These are phyloP conservation scores for Anacardium occidentale DNA, from an alignment of 345 rosid genomes.

Conservation along the genomic window DNA sequence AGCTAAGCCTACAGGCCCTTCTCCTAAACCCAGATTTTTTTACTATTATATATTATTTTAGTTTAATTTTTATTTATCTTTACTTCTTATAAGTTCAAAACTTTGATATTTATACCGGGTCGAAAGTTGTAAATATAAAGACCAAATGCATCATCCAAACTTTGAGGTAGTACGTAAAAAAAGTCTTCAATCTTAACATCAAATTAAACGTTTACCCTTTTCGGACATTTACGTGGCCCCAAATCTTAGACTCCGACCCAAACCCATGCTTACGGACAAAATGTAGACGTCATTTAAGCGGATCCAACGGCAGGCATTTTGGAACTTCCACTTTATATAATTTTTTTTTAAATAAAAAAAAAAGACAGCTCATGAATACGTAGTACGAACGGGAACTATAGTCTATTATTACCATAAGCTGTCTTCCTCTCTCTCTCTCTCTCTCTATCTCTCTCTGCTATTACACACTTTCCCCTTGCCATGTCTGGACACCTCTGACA, in stretches of 20 bases:
- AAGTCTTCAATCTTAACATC: neutral
- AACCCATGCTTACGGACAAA: neutral
- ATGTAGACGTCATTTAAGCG: constrained; percentile 10
- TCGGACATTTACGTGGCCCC: neutral
- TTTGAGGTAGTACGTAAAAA: too few relatives aligned
- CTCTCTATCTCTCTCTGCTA: constrained; percentile 1
- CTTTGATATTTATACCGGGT: too few relatives aligned
- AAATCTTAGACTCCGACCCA: neutral
- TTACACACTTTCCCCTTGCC: neutral
- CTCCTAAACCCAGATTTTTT: neutral
- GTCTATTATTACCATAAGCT: too few relatives aligned
- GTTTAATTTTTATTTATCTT: too few relatives aligned
- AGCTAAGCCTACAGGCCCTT: neutral
- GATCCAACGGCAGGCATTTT: neutral
- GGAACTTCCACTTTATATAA: neutral
- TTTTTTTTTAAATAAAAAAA: too few relatives aligned
- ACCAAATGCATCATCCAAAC: too few relatives aligned
- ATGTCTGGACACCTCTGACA: neutral
- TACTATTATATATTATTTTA: too few relatives aligned
- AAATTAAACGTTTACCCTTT: neutral
- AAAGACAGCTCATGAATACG: constrained; percentile 17
- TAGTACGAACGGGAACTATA: too few relatives aligned
- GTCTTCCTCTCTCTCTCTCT: neutral
- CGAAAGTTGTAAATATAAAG: too few relatives aligned
- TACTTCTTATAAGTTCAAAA: too few relatives aligned